Conservation (phyloP, 805 yeast species). For the Grigorovia humatica region DNA sequence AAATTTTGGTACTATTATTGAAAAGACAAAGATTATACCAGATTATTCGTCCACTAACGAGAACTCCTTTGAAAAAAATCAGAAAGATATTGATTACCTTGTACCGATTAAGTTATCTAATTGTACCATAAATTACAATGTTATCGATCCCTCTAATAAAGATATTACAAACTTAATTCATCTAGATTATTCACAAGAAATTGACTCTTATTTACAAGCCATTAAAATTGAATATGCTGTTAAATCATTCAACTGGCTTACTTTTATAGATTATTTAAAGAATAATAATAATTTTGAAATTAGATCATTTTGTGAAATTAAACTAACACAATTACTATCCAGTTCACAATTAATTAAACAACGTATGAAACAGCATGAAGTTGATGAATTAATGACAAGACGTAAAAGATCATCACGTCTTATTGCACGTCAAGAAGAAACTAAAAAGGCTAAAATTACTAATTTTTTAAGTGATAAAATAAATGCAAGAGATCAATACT, state of each 20-base stretch:
- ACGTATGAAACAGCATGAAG: constrained; percentile 51
- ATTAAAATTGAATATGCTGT: constrained; percentile 15
- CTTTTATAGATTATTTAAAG: constrained; percentile 13
- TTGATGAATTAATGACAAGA: constrained; percentile 52
- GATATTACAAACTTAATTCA: constrained; percentile 17
- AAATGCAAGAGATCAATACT: constrained; percentile 24
- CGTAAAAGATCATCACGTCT: constrained; percentile 68
- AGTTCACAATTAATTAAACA: constrained; percentile 26
- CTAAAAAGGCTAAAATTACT: constrained; percentile 35
- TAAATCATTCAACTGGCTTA: constrained; percentile 19
- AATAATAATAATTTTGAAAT: constrained; percentile 5
- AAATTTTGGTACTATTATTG: constrained; percentile 17
- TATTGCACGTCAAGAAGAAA: constrained; percentile 58
- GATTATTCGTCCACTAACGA: background rate
- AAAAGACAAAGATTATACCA: constrained; percentile 7
- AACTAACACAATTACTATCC: constrained; percentile 13
- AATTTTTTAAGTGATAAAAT: constrained; percentile 30
- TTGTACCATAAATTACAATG: constrained; percentile 18
- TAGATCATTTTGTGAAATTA: background rate
- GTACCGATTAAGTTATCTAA: constrained; percentile 23
- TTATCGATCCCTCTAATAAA: background rate
- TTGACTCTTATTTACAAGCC: constrained; percentile 20
- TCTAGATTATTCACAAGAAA: constrained; percentile 23
- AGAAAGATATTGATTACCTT: background rate
- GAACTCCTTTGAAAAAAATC: background rate